Percentiles rank a stretch among this genome's conserved stretches.
Evolutionary conservation across 768 basidiomycete species (phyloP).

Genomic region (Paxillus involutus): DNA sequence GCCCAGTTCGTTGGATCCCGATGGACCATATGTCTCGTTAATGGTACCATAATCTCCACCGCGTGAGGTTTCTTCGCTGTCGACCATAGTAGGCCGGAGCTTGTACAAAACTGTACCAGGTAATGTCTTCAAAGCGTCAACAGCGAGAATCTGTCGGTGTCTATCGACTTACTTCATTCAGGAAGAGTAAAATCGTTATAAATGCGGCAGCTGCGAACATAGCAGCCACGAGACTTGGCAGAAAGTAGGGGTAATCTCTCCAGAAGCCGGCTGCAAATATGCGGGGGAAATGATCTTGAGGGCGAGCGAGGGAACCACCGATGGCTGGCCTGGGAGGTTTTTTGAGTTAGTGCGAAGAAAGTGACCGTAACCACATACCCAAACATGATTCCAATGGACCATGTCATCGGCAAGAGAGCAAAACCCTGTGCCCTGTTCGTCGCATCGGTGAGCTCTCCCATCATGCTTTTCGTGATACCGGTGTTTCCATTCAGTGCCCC

Average conservation of each 20-base stretch:
- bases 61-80: background rate
- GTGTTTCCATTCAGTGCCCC: constrained; percentile 65
- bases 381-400: constrained; percentile 24
- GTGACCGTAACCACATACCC: constrained; percentile 27
- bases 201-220: constrained; percentile 48
- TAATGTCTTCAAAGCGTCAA: background rate
- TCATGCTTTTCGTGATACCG: constrained; percentile 64
- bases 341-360: background rate
- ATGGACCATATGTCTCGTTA: too few relatives aligned
- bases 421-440: constrained; percentile 20
- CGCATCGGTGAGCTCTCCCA: constrained; percentile 58
- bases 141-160: too few relatives aligned
- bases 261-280: constrained; percentile 49
- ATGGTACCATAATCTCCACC: background rate
- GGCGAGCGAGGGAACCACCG: constrained; percentile 57
- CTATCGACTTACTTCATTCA: constrained; percentile 45
- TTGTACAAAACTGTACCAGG: background rate
- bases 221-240: constrained; percentile 63
- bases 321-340: constrained; percentile 31
- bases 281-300: constrained; percentile 50
- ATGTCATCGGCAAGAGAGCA: constrained; percentile 17
- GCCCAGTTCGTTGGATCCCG: background rate
- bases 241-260: constrained; percentile 56
- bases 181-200: constrained; percentile 42
- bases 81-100: background rate